Evolutionary conservation across 1,139 yeast species (phyloP), one percentile per base, ranked within the genome.

Genomic region (Taphrina pruni): DNA sequence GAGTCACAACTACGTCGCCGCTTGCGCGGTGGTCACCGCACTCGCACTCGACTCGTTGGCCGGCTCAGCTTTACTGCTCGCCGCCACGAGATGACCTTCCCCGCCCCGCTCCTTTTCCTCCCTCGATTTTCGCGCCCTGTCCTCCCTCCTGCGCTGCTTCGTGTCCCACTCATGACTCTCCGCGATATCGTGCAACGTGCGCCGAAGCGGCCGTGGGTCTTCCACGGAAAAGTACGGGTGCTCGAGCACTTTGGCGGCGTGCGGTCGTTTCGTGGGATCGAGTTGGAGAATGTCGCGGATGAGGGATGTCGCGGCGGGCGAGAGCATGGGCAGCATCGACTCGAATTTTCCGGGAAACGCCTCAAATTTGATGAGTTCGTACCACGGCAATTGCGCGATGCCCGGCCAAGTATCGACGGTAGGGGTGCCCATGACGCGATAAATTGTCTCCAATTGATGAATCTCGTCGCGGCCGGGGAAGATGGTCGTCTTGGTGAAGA

Each of bases 391-490:
- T 60, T 84, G 81, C 71, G 85, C 86, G 52, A 89, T 84, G 14
- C 82, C 85, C 0, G 97, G 94, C 97, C 98, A 94, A 43, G 83
- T 82, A n/a, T 84, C 84, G 11, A 80, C 76, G 5, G 85, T 82
- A 2, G 98, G 97, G 0, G 97, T 89, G 0, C 99, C 99, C 93
- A 93, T 85, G 0, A 89, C 79, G 70, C 87, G 86, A 76, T 88
- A 91, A 14, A 94, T 90, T 65, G 88, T 85, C 73, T 85, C 83
- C 56, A 94, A 78, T 77, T 94, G 98, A 65, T 90, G 88, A 39
- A 94, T 84, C 75, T 94, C 99, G 77, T 94, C 97, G 62, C 84
- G 84, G 7, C 97, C 98, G 77, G 89, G 95, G 76, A 94, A 94
- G 0, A 88, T 81, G 0, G 99, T 96, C 43, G 80, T 79, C 73